Conservation (phyloP, 805 yeast genomes). For the Brettanomyces naardenensis region DNA sequence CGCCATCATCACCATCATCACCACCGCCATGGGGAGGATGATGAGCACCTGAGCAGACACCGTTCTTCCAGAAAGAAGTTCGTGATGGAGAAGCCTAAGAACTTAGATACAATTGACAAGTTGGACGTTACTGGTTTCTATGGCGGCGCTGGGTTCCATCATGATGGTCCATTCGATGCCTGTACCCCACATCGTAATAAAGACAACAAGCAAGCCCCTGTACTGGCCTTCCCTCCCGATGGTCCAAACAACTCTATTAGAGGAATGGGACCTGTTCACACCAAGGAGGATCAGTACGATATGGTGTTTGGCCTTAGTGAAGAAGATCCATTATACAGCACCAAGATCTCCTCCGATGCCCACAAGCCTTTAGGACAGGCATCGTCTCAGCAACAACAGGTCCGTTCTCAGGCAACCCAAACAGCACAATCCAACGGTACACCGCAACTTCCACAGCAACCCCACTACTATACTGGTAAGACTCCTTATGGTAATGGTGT, state of each 20-base stretch:
- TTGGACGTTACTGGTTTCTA: constrained; percentile 92
- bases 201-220: constrained; percentile 71
- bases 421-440: background rate
- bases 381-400: background rate
- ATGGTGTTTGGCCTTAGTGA: constrained; percentile 65
- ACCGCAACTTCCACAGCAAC: background rate
- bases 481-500: constrained; percentile 26
- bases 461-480: constrained; percentile 8
- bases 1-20: constrained; percentile 9
- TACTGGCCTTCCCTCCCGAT: constrained; percentile 88
- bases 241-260: constrained; percentile 86
- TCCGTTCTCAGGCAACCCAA: background rate
- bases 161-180: constrained; percentile 98
- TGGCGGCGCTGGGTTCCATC: constrained; percentile 92
- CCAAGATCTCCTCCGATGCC: constrained; percentile 8
- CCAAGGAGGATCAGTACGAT: constrained; percentile 58
- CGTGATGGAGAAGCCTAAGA: constrained; percentile 49
- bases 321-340: constrained; percentile 30
- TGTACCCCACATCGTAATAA: constrained; percentile 95
- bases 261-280: constrained; percentile 49
- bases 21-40: constrained; percentile 13
- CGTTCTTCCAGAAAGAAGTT: constrained; percentile 26
- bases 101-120: constrained; percentile 90
- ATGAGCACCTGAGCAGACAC: constrained; percentile 13
- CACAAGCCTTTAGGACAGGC: background rate